phyloP scores from a whole-genome alignment of 208 protist genomes.

The Tritrichomonas musculus region DNA sequence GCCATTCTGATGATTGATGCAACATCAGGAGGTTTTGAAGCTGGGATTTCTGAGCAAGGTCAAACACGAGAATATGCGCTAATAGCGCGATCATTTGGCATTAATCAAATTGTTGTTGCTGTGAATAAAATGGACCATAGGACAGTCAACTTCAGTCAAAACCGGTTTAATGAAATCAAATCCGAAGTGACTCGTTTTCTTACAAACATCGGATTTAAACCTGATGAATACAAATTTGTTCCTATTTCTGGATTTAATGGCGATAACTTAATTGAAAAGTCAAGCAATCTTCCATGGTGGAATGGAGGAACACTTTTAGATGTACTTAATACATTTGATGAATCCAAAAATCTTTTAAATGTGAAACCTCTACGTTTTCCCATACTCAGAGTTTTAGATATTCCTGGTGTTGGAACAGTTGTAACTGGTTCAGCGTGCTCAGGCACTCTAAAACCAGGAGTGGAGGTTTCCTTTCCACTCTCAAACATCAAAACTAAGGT shows the following conservation, averaged over 20 bases:
- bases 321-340: not conserved
- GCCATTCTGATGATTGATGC: conserved; percentile 76
- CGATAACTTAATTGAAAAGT: conserved; percentile 41
- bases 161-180: not conserved
- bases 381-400: conserved; percentile 57
- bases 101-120: conserved; percentile 26
- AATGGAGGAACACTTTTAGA: conserved; percentile 47
- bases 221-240: not conserved
- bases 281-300: conserved; percentile 29
- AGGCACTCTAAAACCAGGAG: conserved; percentile 47
- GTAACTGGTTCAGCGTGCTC: not conserved
- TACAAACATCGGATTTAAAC: not conserved
- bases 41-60: not conserved
- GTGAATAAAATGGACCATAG: not conserved
- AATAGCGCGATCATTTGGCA: not conserved
- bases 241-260: not conserved
- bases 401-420: conserved; percentile 48
- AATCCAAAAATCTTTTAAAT: not conserved
- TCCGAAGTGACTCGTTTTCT: conserved; percentile 34
- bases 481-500: conserved; percentile 51
- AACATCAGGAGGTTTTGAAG: not conserved
- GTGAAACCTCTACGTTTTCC: conserved; percentile 44
- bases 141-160: not conserved
- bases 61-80: not conserved
- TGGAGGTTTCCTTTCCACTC: conserved; percentile 49